Evolutionary conservation across 2,329 filamentous ascomycete genomes (phyloP), one percentile per base, ranked within the genome.

Genomic region (Cladosporium sp.): DNA sequence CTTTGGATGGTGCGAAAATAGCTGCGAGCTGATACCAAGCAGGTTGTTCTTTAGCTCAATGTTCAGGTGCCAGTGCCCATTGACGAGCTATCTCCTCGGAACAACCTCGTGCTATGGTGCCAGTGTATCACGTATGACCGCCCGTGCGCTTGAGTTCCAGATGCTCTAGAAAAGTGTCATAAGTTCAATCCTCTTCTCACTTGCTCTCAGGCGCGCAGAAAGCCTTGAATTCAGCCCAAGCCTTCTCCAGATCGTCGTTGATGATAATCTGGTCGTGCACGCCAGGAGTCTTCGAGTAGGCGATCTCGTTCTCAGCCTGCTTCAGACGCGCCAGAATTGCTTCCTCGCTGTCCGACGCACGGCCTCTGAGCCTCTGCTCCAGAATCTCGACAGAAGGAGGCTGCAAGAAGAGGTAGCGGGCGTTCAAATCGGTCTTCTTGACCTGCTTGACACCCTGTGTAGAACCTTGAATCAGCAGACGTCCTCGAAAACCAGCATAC

Each of bases 391-490:
- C 75, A 3, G 83, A 88, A 0, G 92, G 93, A 12, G 92, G 92
- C 35, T 88, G 84, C 61, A 97, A 82, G 74, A 96, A 96, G 64
- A 96, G 76, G 76, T 90, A 96, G 56, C 90, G 85, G 7, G 91
- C 89, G 57, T 86, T 81, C 61, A 92, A 83, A 65, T 80, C 80
- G 60, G 87, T 89, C 61, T 83, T 82, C 74, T 91, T 91, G 68
- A 97, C 89, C 76, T 97, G 92, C 78, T 96, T 96, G 58, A 97
- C 91, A 60, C 92, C 92, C 82, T 85, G 17, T 35, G 22, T 5
- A 32, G 13, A 5, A 3, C 24, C 15, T 6, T 8, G 19, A 17
- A 8, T 48, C 25, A 48, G 25, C 45, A 20, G 2, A 20, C 24
- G 36, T 12, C 17, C 45, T 42, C 40, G 6, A 25, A 15, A 45